These are phyloP conservation scores for Fusarium torreyae DNA, from an alignment of 2,329 filamentous ascomycete genomes.

Conservation along the genomic window DNA sequence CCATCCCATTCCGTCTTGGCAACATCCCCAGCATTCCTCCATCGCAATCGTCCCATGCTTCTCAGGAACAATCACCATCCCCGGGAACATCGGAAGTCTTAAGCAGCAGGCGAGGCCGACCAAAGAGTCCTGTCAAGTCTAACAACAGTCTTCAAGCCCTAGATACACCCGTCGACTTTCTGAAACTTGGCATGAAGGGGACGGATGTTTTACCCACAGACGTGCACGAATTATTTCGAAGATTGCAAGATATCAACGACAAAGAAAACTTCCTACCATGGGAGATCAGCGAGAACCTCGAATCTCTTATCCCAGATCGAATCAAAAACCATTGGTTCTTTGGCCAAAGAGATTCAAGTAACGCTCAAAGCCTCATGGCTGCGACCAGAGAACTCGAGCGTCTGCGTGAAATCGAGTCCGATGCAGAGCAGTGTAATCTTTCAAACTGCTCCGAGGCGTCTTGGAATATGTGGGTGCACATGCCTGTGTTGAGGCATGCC, in stretches of 20 bases:
- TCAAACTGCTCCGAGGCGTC: not conserved
- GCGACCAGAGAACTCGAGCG: no score
- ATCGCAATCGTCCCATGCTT: not conserved
- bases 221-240: not conserved
- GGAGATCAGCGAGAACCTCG: not conserved
- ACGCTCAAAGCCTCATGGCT: conserved; percentile 3
- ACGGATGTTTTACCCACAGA: not conserved
- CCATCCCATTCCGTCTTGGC: not conserved
- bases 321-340: not conserved
- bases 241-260: conserved; percentile 2
- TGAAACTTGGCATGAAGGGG: not conserved
- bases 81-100: not conserved
- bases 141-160: conserved; percentile 2
- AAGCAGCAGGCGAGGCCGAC: not conserved
- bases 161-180: not conserved
- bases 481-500: conserved; percentile 2
- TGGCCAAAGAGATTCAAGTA: not conserved
- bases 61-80: not conserved
- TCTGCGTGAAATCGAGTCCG: not conserved
- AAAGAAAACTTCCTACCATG: not conserved
- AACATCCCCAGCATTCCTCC: conserved; percentile 1
- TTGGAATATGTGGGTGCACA: conserved; percentile 17
- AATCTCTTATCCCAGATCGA: not conserved
- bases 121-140: conserved; percentile 1
- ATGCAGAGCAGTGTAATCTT: conserved; percentile 1